Evolutionary conservation across 2,329 filamentous ascomycete species (phyloP).

Genomic region (Alternaria rosae): DNA sequence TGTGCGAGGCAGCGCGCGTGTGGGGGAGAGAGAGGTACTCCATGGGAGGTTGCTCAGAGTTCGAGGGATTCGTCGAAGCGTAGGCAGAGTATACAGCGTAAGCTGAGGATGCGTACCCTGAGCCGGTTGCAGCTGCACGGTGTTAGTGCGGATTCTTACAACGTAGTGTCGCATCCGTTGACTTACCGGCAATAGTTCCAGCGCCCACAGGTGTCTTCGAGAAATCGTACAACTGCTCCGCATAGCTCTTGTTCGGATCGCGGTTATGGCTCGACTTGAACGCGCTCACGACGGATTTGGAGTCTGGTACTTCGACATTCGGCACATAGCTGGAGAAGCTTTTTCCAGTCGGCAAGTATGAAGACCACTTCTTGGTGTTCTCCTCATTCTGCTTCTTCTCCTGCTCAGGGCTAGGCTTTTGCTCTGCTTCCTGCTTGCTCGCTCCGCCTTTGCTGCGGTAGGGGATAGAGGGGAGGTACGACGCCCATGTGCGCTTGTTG

Average conservation of each 20-base stretch:
- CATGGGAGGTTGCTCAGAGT: slow-evolving; percentile 50
- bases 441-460: slow-evolving; percentile 40
- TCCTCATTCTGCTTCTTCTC: slow-evolving; percentile 46
- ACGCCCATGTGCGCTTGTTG: slow-evolving; percentile 48
- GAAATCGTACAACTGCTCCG: slow-evolving; percentile 60
- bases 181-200: slow-evolving; percentile 53
- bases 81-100: slow-evolving; percentile 60
- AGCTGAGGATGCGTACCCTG: slow-evolving; percentile 56
- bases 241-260: slow-evolving; percentile 58
- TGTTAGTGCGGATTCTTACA: background rate
- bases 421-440: slow-evolving; percentile 23
- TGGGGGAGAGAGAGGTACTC: slow-evolving; percentile 58
- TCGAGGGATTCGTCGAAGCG: slow-evolving; percentile 44
- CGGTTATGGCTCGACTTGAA: slow-evolving; percentile 56
- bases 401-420: slow-evolving; percentile 35
- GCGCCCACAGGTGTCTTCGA: slow-evolving; percentile 60
- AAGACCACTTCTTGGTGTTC: slow-evolving; percentile 54
- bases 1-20: slow-evolving; percentile 52
- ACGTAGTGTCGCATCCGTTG: background rate
- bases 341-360: slow-evolving; percentile 57
- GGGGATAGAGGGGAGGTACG: slow-evolving; percentile 51
- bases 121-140: slow-evolving; percentile 53
- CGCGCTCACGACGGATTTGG: slow-evolving; percentile 53
- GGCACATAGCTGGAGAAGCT: slow-evolving; percentile 59
- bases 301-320: slow-evolving; percentile 44